Evolutionary conservation across 2,329 filamentous ascomycete genomes (phyloP), one percentile per base, ranked within the genome.

Genomic region (Phialophora expanda): DNA sequence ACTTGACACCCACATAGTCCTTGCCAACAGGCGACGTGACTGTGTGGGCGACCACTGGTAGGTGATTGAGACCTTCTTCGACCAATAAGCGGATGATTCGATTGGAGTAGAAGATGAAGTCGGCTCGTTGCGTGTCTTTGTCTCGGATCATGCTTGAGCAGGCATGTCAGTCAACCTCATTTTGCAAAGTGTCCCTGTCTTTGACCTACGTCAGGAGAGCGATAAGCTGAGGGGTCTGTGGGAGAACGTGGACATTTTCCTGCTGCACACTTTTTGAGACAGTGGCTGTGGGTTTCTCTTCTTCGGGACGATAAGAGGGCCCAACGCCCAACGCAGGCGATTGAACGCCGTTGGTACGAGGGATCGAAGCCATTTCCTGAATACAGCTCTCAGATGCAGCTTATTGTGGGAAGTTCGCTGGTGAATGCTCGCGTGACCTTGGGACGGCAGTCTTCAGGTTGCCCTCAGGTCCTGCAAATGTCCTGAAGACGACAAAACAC

Each of bases 61-160:
- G 86, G 78, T 99, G 95, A 79, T 99, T 99, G 62, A 99, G 84
- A 3, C 95, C 95, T 80, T 99, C 95, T 79, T 99, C 95, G 48
- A 99, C 95, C 6, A 99, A 86, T 50, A 99, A 85, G 34, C 95
- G 92, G 77, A 98, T 98, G 77, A 99, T 98, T 66, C 95, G 89
- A 81, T 99, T 99, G 51, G 93, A 97, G 82, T 98, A 97, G 82
- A 99, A 99, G 76, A 99, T 97, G 78, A 99, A 99, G 79, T 99
- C 95, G 69, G 93, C 95, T 66, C 95, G 90, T 64, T 90, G 87
- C 5, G 95, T 99, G 72, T 90, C 86, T 78, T 91, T 91, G 79
- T 97, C 93, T 73, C 95, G 90, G 76, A 99, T 98, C 86, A 97
- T 97, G 69, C 94, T 98, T 74, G 69, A 34, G 30, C 17, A 54